These are phyloP conservation scores for Ustilago cynodontis DNA, from an alignment of 1,284 basidiomycete species.

Conservation along the genomic window DNA sequence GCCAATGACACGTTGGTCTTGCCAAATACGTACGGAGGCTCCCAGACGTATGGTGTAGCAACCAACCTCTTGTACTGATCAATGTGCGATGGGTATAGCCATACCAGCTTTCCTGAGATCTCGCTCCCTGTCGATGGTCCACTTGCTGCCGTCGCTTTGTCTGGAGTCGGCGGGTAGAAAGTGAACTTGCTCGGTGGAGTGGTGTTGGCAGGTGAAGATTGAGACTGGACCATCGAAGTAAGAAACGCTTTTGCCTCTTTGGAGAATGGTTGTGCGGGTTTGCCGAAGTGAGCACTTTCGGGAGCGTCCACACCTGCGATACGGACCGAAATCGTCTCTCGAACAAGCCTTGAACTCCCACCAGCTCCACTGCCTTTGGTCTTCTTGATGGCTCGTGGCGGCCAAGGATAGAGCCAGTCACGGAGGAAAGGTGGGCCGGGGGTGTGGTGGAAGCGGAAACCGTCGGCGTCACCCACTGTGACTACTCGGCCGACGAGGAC, in stretches of 20 bases:
- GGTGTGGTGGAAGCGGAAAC: constrained; percentile 68
- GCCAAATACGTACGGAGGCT: constrained; percentile 64
- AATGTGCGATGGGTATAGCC: constrained; percentile 63
- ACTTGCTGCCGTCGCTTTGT: neutral
- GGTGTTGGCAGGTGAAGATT: constrained; percentile 35
- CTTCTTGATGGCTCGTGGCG: constrained; percentile 23
- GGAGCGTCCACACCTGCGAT: constrained; percentile 68
- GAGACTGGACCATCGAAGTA: constrained; percentile 40
- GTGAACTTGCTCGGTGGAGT: constrained; percentile 19
- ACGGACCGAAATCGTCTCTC: constrained; percentile 63
- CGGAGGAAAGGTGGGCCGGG: constrained; percentile 60
- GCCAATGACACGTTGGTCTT: constrained; percentile 64
- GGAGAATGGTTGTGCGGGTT: constrained; percentile 65
- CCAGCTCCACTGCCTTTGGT: constrained; percentile 21
- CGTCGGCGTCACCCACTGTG: constrained; percentile 67
- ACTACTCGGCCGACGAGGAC: constrained; percentile 63
- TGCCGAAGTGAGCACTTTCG: constrained; percentile 67
- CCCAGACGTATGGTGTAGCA: constrained; percentile 66
- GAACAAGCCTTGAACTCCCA: constrained; percentile 25
- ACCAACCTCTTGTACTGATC: constrained; percentile 69
- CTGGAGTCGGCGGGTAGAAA: constrained; percentile 19
- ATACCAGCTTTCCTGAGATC: constrained; percentile 34
- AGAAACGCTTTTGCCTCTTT: constrained; percentile 66
- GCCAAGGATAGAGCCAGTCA: constrained; percentile 44
- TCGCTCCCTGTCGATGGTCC: constrained; percentile 7